A percentile compares a stretch with the other conserved stretches of the same genome.
These are phyloP conservation scores for Ustilago vetiveriae DNA, from an alignment of 1,284 basidiomycete species.

Conservation along the genomic window DNA sequence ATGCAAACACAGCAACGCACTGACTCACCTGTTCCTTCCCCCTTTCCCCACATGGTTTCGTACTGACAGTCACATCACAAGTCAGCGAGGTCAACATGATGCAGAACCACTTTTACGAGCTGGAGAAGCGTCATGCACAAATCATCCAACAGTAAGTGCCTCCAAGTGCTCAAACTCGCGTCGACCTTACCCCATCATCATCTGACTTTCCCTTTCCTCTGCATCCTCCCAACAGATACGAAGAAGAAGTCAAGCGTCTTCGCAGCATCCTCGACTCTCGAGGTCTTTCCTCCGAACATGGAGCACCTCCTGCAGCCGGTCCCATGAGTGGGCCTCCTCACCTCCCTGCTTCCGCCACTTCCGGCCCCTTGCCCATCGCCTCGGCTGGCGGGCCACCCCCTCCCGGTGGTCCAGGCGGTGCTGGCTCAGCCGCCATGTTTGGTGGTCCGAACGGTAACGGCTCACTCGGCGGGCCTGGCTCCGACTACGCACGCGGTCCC, in stretches of 20 bases:
- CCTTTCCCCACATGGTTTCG: background rate
- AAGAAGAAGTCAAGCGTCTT: conserved; percentile 77
- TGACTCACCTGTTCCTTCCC: background rate
- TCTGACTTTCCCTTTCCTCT: too few relatives aligned
- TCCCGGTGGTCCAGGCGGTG: conserved; percentile 67
- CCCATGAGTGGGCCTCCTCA: conserved; percentile 49
- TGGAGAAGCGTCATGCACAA: conserved; percentile 78
- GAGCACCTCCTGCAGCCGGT: conserved; percentile 35
- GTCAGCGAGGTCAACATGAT: conserved; percentile 59
- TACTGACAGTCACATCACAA: conserved; percentile 46
- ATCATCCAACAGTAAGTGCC: conserved; percentile 73
- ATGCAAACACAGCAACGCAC: background rate
- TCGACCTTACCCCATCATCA: background rate
- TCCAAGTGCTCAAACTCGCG: background rate
- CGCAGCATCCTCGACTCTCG: conserved; percentile 73
- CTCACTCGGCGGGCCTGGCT: conserved; percentile 30
- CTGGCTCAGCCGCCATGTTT: conserved; percentile 59
- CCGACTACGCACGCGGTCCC: conserved; percentile 40
- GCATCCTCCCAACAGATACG: conserved; percentile 73
- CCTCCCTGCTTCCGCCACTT: conserved; percentile 42
- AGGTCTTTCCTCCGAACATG: conserved; percentile 50
- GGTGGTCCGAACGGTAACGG: conserved; percentile 49
- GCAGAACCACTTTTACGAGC: conserved; percentile 76
- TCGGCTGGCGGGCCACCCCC: conserved; percentile 69
- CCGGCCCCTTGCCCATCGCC: conserved; percentile 65